Conservation (phyloP, 768 basidiomycete genomes). For the Termitomyces sp. region DNA sequence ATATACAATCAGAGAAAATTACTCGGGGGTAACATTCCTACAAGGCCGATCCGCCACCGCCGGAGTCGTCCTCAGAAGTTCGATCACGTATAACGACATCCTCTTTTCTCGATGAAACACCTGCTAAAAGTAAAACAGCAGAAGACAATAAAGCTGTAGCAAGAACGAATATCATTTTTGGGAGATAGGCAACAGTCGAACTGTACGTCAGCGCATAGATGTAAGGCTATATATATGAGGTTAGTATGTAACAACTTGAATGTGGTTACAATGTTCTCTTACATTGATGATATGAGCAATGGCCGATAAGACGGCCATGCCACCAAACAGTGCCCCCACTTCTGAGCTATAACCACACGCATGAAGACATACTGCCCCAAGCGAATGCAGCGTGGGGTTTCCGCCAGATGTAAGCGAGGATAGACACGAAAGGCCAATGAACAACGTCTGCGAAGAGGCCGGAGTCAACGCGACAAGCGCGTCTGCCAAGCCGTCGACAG, state of each 20-base stretch:
- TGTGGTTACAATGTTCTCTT: slow-evolving; percentile 12
- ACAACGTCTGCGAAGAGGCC: slow-evolving; percentile 43
- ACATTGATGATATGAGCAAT: slow-evolving; percentile 58
- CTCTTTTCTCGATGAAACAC: slow-evolving; percentile 22
- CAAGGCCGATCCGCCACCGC: background rate
- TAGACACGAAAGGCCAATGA: slow-evolving; percentile 54
- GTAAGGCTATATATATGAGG: slow-evolving; percentile 41
- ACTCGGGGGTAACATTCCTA: background rate
- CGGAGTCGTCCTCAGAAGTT: slow-evolving; percentile 1
- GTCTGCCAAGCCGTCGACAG: slow-evolving; percentile 65
- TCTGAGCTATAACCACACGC: slow-evolving; percentile 38
- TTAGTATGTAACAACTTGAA: background rate
- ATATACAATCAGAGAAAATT: background rate
- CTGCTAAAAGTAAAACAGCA: slow-evolving; percentile 40
- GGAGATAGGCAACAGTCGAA: slow-evolving; percentile 54
- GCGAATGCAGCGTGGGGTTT: slow-evolving; percentile 63
- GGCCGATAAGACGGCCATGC: slow-evolving; percentile 62
- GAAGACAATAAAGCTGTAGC: slow-evolving; percentile 50
- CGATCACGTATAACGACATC: slow-evolving; percentile 9
- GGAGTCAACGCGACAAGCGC: slow-evolving; percentile 50
- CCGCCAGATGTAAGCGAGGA: slow-evolving; percentile 64
- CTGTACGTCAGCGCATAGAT: slow-evolving; percentile 66
- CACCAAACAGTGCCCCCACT: slow-evolving; percentile 64
- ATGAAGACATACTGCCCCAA: slow-evolving; percentile 64
- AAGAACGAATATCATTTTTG: slow-evolving; percentile 61